phyloP scores from a whole-genome alignment of 441 rosid species.

The Adansonia grandidieri region DNA sequence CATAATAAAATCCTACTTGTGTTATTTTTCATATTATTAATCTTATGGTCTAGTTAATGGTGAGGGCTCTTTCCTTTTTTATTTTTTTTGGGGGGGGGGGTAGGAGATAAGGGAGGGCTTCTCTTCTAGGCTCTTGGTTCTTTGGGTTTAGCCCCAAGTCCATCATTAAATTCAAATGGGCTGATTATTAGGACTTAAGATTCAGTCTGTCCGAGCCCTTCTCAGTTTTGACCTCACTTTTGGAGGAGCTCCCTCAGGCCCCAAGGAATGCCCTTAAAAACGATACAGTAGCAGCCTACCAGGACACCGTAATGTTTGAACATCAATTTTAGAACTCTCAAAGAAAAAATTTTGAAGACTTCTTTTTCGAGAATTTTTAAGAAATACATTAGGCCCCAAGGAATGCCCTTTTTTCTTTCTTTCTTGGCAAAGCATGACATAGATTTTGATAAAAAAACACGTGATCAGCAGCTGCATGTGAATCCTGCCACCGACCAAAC shows the following conservation, averaged over 20 bases:
- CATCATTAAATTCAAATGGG: not conserved
- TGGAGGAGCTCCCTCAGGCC: not conserved
- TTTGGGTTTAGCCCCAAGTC: conserved; percentile 5
- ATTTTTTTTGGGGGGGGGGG: not conserved
- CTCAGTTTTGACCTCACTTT: not conserved
- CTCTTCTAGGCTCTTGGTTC: not conserved
- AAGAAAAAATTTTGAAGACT: too few species aligned
- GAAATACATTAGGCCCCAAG: too few species aligned
- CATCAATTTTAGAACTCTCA: not conserved
- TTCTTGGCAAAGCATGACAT: not conserved
- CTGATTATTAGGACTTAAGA: not conserved
- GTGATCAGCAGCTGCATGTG: conserved; percentile 12
- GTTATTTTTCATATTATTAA: too few species aligned
- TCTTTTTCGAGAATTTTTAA: too few species aligned
- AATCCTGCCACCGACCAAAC: conserved; percentile 16
- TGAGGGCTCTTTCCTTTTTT: not conserved
- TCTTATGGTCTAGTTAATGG: too few species aligned
- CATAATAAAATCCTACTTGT: too few species aligned
- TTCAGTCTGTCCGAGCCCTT: not conserved
- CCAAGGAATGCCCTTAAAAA: not conserved
- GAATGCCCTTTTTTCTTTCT: not conserved
- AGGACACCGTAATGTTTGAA: not conserved
- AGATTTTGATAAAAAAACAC: not conserved
- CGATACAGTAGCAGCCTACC: not conserved
- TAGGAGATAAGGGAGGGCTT: not conserved